These are phyloP conservation scores for Camellia oleifera DNA, from an alignment of 179 eudicot species.

Conservation along the genomic window DNA sequence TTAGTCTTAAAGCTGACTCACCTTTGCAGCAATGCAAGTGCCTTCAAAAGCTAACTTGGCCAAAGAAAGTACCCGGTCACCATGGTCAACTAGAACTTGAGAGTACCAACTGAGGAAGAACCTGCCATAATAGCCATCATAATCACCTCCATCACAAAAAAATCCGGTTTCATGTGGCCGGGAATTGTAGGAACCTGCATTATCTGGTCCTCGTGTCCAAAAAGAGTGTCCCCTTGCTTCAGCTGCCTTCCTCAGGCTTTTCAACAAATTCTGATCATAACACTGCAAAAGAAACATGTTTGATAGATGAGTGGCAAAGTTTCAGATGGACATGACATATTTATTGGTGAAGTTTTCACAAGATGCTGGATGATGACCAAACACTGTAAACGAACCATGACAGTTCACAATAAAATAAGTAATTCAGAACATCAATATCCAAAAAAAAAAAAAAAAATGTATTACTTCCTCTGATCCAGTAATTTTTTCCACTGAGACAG, in stretches of 20 bases:
- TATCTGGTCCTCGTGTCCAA: slow-evolving; percentile 88
- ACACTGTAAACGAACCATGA: background rate
- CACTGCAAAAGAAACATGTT: slow-evolving; percentile 51
- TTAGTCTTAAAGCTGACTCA: slow-evolving; percentile 21
- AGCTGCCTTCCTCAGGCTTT: slow-evolving; percentile 81
- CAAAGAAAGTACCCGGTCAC: slow-evolving; percentile 72
- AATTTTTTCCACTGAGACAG: background rate
- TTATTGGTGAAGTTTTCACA: background rate
- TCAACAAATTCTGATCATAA: slow-evolving; percentile 84
- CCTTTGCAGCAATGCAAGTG: slow-evolving; percentile 84
- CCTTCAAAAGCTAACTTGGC: slow-evolving; percentile 90
- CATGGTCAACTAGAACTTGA: slow-evolving; percentile 83
- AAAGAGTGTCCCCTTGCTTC: slow-evolving; percentile 77
- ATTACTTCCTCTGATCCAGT: background rate
- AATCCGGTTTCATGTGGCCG: slow-evolving; percentile 92
- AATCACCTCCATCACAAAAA: slow-evolving; percentile 96
- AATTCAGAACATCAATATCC: background rate
- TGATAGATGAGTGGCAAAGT: background rate
- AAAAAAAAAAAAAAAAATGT: background rate
- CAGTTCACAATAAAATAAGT: background rate
- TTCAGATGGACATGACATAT: background rate
- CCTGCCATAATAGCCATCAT: slow-evolving; percentile 88
- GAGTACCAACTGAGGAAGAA: slow-evolving; percentile 95
- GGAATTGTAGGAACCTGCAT: slow-evolving; percentile 91
- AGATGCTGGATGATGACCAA: slow-evolving; percentile 5